Evolutionary conservation across 495 filamentous ascomycete species (phyloP), one percentile per base, ranked within the genome.

Genomic region (Annulohypoxylon moriforme): DNA sequence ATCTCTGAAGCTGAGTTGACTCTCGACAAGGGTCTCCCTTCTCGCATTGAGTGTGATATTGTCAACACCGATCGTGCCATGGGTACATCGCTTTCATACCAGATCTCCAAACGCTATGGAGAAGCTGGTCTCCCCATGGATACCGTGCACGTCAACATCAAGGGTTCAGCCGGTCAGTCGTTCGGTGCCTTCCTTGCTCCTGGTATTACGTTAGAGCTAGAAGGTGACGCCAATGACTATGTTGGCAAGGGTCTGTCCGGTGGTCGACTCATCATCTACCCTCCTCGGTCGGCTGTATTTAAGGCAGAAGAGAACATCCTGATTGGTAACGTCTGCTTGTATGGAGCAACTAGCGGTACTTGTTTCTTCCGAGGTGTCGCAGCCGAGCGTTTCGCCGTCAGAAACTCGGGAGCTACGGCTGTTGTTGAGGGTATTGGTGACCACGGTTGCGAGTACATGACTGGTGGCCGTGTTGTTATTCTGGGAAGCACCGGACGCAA

Each of bases 371-470:
- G 96, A 68, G 96, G 96, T 85, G 86, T 98, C 27, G 96, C 96
- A 74, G 96, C 96, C 31, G 96, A 99, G 85, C 93, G 96, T 72
- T 99, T 99, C 75, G 95, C 94, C 52, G 96, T 99, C 59, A 93
- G 96, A 71, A 99, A 99, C 85, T 98, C 96, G 0, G 96, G 96
- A 78, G 96, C 93, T 46, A 98, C 91, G 29, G 96, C 96, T 31
- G 93, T 99, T 70, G 95, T 98, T 71, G 96, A 99, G 83, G 96
- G 96, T 81, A 89, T 97, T 60, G 96, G 96, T 85, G 96, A 99
- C 79, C 96, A 99, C 78, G 94, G 95, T 52, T 98, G 95, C 78
- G 96, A 99, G 84, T 99, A 99, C 87, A 99, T 99, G 96, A 99
- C 96, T 66, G 96, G 96, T 76, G 96, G 96, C 76, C 93, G 96